A percentile compares a stretch with the other conserved stretches of the same genome.
Conservation (phyloP, 1,284 basidiomycete species). For the Coniophora puteana region DNA sequence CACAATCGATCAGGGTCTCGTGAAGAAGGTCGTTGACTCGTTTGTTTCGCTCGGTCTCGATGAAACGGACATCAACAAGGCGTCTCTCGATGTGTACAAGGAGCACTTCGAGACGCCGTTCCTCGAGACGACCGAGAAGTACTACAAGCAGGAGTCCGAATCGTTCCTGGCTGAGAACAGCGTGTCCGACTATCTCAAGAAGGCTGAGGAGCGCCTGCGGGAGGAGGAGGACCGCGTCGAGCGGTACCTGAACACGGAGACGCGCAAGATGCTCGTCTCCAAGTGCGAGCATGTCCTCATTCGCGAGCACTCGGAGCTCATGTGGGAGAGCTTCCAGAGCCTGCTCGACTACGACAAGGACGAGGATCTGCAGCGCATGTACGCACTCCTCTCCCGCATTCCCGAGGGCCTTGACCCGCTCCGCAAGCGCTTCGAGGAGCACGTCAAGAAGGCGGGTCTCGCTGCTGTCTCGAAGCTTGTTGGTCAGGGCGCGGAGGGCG, state of each 20-base stretch:
- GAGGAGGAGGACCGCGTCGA: conserved; percentile 98
- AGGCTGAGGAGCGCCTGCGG: conserved; percentile 87
- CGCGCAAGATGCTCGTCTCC: conserved; percentile 81
- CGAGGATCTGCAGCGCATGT: conserved; percentile 94
- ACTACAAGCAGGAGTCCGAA: conserved; percentile 91
- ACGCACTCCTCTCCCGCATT: conserved; percentile 87
- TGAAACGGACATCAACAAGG: conserved; percentile 86
- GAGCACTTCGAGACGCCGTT: conserved; percentile 91
- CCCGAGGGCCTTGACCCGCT: conserved; percentile 90
- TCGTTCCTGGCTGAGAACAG: conserved; percentile 88
- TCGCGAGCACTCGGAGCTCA: conserved; percentile 79
- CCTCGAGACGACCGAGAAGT: conserved; percentile 84
- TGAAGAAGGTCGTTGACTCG: conserved; percentile 96
- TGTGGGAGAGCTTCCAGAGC: conserved; percentile 95
- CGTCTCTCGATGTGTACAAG: conserved; percentile 93
- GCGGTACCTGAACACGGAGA: conserved; percentile 88
- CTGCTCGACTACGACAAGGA: conserved; percentile 92
- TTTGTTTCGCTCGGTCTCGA: conserved; percentile 97
- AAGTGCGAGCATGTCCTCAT: conserved; percentile 95
- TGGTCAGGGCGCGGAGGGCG: conserved; percentile 61
- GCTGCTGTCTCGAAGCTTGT: conserved; percentile 82
- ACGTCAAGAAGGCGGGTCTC: conserved; percentile 90
- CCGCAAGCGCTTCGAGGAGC: conserved; percentile 90
- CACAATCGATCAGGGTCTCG: conserved; percentile 86
- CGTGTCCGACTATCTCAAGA: conserved; percentile 96